phyloP scores from a whole-genome alignment of 2,329 filamentous ascomycete species.

The Exophiala mesophila region DNA sequence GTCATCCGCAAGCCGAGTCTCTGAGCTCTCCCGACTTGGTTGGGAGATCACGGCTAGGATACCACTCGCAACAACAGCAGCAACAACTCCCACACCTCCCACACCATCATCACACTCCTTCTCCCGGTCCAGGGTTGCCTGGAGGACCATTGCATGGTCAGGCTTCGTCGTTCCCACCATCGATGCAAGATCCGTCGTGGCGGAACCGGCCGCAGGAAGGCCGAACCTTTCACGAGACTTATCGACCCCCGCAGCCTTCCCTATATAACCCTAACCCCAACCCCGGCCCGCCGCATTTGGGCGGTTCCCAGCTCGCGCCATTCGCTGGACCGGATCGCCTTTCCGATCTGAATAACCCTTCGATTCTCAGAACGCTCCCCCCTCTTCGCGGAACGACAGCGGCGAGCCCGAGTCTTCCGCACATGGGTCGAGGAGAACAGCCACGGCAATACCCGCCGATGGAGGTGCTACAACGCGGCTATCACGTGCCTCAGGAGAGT shows the following conservation, averaged over 20 bases:
- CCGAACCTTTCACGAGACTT: slow-evolving; percentile 13
- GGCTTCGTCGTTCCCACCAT: slow-evolving; percentile 7
- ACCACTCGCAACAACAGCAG: slow-evolving; percentile 13
- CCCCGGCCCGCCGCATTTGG: slow-evolving; percentile 8
- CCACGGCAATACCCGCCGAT: slow-evolving; percentile 7
- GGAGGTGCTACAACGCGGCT: slow-evolving; percentile 11
- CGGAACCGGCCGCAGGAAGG: slow-evolving; percentile 14
- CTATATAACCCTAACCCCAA: slow-evolving; percentile 5
- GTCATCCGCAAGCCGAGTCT: slow-evolving; percentile 6
- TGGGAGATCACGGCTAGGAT: slow-evolving; percentile 11
- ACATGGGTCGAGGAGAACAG: slow-evolving; percentile 9
- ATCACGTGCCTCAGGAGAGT: slow-evolving; percentile 9
- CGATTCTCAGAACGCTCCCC: slow-evolving; percentile 14
- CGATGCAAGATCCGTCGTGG: slow-evolving; percentile 16
- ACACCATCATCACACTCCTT: background rate
- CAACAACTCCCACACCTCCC: slow-evolving; percentile 3
- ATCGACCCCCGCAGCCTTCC: slow-evolving; percentile 10
- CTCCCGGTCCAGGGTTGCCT: slow-evolving; percentile 1
- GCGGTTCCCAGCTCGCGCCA: slow-evolving; percentile 13
- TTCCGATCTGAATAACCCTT: slow-evolving; percentile 9
- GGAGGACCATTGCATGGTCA: background rate
- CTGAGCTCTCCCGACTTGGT: slow-evolving; percentile 11
- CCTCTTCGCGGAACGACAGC: slow-evolving; percentile 14
- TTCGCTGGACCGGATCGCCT: slow-evolving; percentile 12
- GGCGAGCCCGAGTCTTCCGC: slow-evolving; percentile 1